Evolutionary conservation across 805 yeast genomes (phyloP).

Genomic region (Myxozyma kluyveri): DNA sequence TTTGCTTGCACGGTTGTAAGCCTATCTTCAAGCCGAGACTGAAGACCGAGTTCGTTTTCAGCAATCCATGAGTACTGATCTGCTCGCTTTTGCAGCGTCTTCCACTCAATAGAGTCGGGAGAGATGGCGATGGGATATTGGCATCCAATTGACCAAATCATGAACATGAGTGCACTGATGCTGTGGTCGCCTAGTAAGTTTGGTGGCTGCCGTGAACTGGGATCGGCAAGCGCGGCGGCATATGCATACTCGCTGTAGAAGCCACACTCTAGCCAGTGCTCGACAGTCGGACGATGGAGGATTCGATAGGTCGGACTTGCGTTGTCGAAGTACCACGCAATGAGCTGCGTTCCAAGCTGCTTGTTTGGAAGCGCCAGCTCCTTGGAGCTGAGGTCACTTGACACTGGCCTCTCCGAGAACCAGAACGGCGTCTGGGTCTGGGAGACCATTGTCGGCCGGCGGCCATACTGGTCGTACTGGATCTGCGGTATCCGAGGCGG

Average conservation of each 20-base stretch:
- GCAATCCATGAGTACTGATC: constrained; percentile 16
- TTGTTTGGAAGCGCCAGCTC: constrained; percentile 21
- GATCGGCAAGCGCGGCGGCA: background rate
- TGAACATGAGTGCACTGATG: constrained; percentile 19
- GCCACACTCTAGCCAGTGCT: constrained; percentile 25
- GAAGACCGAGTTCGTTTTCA: constrained; percentile 15
- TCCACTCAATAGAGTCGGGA: background rate
- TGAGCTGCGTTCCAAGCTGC: constrained; percentile 12
- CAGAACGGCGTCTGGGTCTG: constrained; percentile 5
- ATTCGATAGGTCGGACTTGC: constrained; percentile 24
- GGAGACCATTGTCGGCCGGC: too few relatives aligned
- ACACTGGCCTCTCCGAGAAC: constrained; percentile 1
- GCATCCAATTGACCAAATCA: constrained; percentile 23
- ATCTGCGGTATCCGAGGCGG: too few relatives aligned
- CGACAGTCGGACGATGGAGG: constrained; percentile 20
- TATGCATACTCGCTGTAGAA: constrained; percentile 8
- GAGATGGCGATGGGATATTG: constrained; percentile 14
- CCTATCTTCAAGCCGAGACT: constrained; percentile 4
- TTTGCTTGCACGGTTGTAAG: constrained; percentile 19
- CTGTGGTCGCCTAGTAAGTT: constrained; percentile 11
- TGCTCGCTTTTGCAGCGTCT: constrained; percentile 9
- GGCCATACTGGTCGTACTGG: too few relatives aligned
- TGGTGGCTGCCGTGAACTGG: background rate
- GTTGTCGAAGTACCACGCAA: constrained; percentile 24
- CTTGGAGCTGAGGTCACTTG: constrained; percentile 16